Base-by-base conservation (phyloP, 768 basidiomycete genomes). In the Sarcodon aspratus region DNA sequence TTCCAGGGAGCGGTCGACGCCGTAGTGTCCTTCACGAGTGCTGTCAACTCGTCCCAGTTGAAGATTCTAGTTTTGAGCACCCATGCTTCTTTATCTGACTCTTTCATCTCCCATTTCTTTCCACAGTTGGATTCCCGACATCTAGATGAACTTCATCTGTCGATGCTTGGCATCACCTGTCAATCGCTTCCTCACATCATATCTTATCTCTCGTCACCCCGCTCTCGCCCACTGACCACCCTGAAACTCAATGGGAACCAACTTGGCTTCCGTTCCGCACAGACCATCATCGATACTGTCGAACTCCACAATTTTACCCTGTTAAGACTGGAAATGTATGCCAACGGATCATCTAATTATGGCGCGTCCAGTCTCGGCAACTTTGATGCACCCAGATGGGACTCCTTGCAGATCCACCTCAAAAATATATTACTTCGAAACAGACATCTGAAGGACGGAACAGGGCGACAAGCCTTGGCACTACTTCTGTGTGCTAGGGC, bases 201-300 rank as follows among this genome's bases (percentile, higher is more conserved):
- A 11, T 63, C 66, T 13, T 85, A 74, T 54, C 61, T 84, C 11
- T 65, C 65, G 12, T 80, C 79, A 12, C 60, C 67, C 9, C 70
- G 69, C 15, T 79, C 79, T 52, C 65, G 60, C 9, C n/a, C 36
- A 18, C 63, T 84, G 8, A 63, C 69, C 42, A 66, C 65, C 3
- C 63, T 84, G 37, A 72, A 70, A 47, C 71, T 75, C 50, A 82
- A 74, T 51, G 76, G 73, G 35, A 85, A 85, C 50, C 60, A 62
- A 31, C 59, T 85, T 7, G 75, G 75, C 4, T 59, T 67, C 42
- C 64, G 55, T 2, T 74, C 69, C 9, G 70, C 78, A 13, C 61
- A 60, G 34, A 57, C 58, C 12, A 72, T 85, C 38, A 60, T 79
- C 32, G 57, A 60, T 9, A 72, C 73, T 17, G 66, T 80, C 13